Conservation (phyloP, 2,329 filamentous ascomycete species). For the Diaporthe caulivora region DNA sequence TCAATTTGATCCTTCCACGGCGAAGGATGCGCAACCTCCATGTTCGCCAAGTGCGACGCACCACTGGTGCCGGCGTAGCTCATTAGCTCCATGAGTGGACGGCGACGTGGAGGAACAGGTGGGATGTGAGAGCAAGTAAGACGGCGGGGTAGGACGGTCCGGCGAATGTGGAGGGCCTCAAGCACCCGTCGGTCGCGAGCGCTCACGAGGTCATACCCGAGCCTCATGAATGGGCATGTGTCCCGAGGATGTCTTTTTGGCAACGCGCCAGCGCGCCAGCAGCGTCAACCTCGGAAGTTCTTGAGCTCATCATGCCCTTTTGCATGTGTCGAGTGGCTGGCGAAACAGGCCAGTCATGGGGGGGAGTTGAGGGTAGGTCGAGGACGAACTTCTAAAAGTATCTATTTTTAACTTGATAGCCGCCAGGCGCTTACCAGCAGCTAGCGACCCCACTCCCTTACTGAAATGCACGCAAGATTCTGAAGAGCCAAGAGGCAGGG, state of each 20-base stretch:
- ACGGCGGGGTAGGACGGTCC: conserved; percentile 21
- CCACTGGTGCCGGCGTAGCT: neutral
- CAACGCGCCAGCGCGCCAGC: neutral
- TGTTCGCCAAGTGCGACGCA: conserved; percentile 2
- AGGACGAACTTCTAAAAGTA: conserved; percentile 26
- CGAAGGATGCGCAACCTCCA: conserved; percentile 26
- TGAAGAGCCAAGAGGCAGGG: conserved; percentile 22
- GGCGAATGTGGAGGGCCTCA: neutral
- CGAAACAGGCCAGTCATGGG: conserved; percentile 15
- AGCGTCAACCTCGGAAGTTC: conserved; percentile 13
- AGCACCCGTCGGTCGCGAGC: conserved; percentile 13
- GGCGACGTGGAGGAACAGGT: conserved; percentile 10
- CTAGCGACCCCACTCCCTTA: conserved; percentile 21
- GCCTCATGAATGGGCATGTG: neutral
- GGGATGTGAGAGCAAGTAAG: neutral
- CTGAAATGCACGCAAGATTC: conserved; percentile 26
- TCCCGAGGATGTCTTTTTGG: neutral
- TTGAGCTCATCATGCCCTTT: conserved; percentile 11
- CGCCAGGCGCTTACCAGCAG: conserved; percentile 33
- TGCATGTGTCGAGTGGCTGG: conserved; percentile 22
- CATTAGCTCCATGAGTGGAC: conserved; percentile 14
- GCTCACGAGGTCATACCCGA: neutral
- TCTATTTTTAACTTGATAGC: conserved; percentile 33
- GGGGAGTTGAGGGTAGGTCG: neutral
- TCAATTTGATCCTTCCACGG: conserved; percentile 16